These are phyloP conservation scores for Fusarium illudens DNA, from an alignment of 2,329 filamentous ascomycete species.

Conservation along the genomic window DNA sequence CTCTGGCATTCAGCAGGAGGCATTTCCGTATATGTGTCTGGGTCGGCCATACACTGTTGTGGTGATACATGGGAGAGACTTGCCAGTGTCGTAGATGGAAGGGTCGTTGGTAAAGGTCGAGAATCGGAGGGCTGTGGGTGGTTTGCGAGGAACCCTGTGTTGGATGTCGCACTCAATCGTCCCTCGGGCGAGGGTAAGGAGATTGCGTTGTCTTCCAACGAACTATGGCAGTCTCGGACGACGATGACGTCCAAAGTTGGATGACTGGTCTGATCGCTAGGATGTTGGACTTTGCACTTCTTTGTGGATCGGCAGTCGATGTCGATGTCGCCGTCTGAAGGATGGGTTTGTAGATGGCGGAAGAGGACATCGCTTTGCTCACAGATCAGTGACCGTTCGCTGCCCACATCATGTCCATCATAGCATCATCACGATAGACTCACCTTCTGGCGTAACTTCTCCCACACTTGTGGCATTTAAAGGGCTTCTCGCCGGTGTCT, in stretches of 20 bases:
- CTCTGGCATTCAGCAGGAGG: no score
- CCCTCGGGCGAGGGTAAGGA: background rate
- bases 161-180: background rate
- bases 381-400: background rate
- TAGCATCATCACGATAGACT: background rate
- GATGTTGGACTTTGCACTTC: background rate
- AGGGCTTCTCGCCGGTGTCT: conserved; percentile 20
- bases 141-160: background rate
- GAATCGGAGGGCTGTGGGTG: background rate
- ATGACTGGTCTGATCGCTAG: background rate
- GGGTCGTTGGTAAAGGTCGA: background rate
- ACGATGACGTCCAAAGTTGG: background rate
- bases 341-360: conserved; percentile 12
- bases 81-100: background rate
- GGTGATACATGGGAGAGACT: background rate
- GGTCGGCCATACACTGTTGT: background rate
- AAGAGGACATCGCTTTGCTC: conserved; percentile 8
- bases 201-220: background rate
- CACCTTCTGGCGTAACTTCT: conserved; percentile 12
- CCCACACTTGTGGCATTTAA: conserved; percentile 5
- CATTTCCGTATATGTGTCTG: background rate
- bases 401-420: background rate
- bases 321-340: background rate
- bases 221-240: background rate
- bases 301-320: background rate